Evolutionary conservation across 148 eudicot species (phyloP), one percentile per base, ranked within the genome.

Genomic region (Drosera capensis): DNA sequence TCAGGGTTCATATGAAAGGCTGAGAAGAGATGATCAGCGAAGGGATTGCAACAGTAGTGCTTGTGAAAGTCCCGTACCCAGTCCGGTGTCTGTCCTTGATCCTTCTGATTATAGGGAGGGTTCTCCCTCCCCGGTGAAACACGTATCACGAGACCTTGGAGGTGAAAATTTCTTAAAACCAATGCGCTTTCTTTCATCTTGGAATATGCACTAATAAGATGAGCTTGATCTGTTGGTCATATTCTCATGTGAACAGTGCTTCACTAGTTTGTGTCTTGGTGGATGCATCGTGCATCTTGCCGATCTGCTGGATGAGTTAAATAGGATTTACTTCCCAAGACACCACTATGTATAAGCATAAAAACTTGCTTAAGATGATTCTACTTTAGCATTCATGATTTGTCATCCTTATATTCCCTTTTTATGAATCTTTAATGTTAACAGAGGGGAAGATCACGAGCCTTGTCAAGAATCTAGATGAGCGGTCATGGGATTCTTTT

Each of bases 11-110:
- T 57, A 45, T 37, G 24, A 54, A 58, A 68, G 60, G 46, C 43
- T 68, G 57, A 55, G 56, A 51, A 74, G 65, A 44, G 71, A 74
- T 59, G 65, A 60, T 31, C 30, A 43, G 22, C 49, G 25, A 20
- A 63, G 47, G 11, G 73, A 65, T 54, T 45, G 40, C 55, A 55
- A 54, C 52, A 30, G 38, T 30, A 57, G 54, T 42, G 70, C 62
- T 59, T 69, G 57, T 46, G 94, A 76, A 55, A 77, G 79, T 39
- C 81, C 38, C n/a, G 14, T 34, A 9, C 38, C 88, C 15, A 86
- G 94, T 62, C 96, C 96, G 47, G 69, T 86, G 22, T 82, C 96
- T 25, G 94, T 86, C 62, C 85, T 86, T 2, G 94, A 86, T 64
- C 60, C 62, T 18, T 59, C 59, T 26, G 66, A 59, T 0, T 73